These are phyloP conservation scores for Neonectria magnoliae DNA, from an alignment of 2,329 filamentous ascomycete genomes.

Conservation along the genomic window DNA sequence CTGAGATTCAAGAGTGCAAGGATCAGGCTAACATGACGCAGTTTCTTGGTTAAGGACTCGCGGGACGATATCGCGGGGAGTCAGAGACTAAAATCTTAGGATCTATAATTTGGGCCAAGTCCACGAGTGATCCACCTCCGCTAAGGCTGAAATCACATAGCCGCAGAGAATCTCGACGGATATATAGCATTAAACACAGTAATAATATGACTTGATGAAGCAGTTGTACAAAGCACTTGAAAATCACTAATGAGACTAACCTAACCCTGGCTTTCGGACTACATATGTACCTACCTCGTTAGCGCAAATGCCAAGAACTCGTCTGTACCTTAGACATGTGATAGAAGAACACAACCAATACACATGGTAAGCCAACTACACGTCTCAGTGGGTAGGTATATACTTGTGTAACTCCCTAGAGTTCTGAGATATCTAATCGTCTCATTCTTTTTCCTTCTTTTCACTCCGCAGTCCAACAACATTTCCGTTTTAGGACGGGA, in stretches of 20 bases:
- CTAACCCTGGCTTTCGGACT: background rate
- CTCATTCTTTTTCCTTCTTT: too few species aligned
- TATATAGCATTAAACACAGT: background rate
- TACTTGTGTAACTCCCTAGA: too few species aligned
- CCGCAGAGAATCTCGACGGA: background rate
- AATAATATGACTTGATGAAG: slow-evolving; percentile 13
- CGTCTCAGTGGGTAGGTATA: too few species aligned
- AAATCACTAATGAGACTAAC: background rate
- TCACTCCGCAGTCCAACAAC: too few species aligned
- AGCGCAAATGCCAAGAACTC: too few species aligned
- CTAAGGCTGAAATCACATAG: background rate
- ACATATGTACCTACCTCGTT: too few species aligned
- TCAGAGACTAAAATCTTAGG: slow-evolving; percentile 73
- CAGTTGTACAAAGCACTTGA: background rate
- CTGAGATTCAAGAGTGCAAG: background rate
- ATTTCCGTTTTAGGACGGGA: too few species aligned
- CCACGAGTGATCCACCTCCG: background rate
- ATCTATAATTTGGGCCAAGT: background rate
- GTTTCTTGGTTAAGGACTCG: slow-evolving; percentile 87
- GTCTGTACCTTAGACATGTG: too few species aligned
- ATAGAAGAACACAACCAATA: too few species aligned
- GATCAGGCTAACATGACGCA: slow-evolving; percentile 51
- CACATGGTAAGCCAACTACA: too few species aligned
- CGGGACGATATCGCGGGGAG: slow-evolving; percentile 79
- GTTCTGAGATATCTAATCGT: too few species aligned